Base-by-base conservation (phyloP, 1,284 basidiomycete genomes). In the Ceratobasidium sp. region DNA sequence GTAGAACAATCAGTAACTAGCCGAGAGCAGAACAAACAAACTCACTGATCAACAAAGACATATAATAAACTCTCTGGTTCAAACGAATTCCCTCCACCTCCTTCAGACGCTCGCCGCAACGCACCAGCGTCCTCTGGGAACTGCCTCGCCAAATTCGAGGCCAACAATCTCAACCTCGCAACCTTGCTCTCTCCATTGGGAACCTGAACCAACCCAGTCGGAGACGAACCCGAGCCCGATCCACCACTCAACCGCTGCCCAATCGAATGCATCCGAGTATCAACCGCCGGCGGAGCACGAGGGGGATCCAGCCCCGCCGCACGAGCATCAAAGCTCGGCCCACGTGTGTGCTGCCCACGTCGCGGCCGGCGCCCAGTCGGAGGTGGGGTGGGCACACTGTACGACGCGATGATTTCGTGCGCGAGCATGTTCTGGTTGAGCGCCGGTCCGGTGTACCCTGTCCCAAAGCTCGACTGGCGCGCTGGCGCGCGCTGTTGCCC, bases 1-100 rank as follows among this genome's bases (percentile, higher is more conserved):
- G 77, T 22, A 61, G 61, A 24, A 74, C 63, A 43, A 34, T 56
- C 31, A 48, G 34, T 27, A 14, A 22, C 43, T 39, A 51, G 16
- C 59, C 1, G 7, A 51, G n/a, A 75, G 16, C 53, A 68, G 75
- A 77, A 74, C 27, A 65, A 59, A 68, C 19, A 58, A 41, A 82
- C 87, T 79, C 79, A 94, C 92, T 95, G 92, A 81, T 96, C 94
- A 76, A 96, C 87, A 81, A 95, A 95, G 77, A 95, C 87, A 82
- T 96, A 93, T 56, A 92, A 88, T 76, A 90, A 81, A 13, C 87
- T 86, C 78, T 92, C 89, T 51, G 84, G 84, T 31, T 83, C 79
- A 16, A 85, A 84, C n/a, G 81, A 80, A 27, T 74, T 74, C 13
- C 73, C 64, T 34, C 68, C 68, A 56, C 76, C n/a, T 71, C 66